Evolutionary conservation across 345 rosid species (phyloP).

Genomic region (Theobroma cacao): DNA sequence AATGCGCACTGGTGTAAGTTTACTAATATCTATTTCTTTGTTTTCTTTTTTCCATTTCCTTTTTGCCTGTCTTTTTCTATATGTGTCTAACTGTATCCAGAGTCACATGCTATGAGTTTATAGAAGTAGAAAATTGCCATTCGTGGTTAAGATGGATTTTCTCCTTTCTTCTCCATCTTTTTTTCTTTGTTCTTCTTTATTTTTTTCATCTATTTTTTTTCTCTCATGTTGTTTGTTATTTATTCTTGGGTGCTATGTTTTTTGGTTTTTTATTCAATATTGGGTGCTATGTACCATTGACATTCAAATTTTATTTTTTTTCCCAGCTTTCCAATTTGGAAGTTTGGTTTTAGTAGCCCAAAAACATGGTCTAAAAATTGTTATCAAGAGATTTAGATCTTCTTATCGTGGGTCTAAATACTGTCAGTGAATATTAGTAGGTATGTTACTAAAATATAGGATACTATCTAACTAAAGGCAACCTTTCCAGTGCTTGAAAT

Average conservation of each 20-base stretch:
- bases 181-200: too few relatives aligned
- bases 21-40: slow-evolving; percentile 5
- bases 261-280: too few relatives aligned
- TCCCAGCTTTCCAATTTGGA: slow-evolving; percentile 73
- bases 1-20: slow-evolving; percentile 97
- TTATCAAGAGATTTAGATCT: slow-evolving; percentile 91
- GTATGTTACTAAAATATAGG: slow-evolving; percentile 30
- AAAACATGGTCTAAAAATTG: slow-evolving; percentile 83
- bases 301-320: neutral
- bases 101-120: neutral
- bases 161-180: too few relatives aligned
- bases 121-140: neutral
- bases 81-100: neutral
- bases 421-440: slow-evolving; percentile 77
- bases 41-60: too few relatives aligned
- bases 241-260: too few relatives aligned
- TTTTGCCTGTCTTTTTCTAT: neutral
- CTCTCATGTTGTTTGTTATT: too few relatives aligned
- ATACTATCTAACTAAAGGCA: neutral
- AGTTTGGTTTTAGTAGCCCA: slow-evolving; percentile 98
- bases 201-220: too few relatives aligned
- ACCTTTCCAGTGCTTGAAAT: neutral
- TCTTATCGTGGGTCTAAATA: slow-evolving; percentile 91
- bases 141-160: neutral
- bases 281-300: neutral